phyloP scores from a whole-genome alignment of 2,329 filamentous ascomycete genomes.

The Macrophomina phaseolina region DNA sequence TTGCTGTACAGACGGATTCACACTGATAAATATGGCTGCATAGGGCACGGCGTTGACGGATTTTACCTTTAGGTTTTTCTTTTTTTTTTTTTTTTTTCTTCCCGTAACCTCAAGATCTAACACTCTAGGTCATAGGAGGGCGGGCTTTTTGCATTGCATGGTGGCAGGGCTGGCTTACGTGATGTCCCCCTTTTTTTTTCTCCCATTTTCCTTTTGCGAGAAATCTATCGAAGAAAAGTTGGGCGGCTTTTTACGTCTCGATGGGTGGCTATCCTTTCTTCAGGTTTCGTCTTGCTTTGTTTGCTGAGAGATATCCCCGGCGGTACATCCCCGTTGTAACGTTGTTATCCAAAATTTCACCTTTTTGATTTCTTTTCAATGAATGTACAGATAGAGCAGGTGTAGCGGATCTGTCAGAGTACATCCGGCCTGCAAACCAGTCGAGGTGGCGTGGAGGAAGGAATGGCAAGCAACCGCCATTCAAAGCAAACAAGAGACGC shows the following conservation, averaged over 20 bases:
- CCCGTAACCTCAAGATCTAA: neutral
- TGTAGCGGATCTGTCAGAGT: neutral
- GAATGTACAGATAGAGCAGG: neutral
- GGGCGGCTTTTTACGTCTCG: neutral
- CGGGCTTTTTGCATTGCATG: neutral
- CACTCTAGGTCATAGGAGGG: too few species aligned
- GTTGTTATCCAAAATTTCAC: neutral
- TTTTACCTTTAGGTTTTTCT: neutral
- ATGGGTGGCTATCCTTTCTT: neutral
- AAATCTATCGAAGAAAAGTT: neutral
- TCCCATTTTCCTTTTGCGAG: neutral
- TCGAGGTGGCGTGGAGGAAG: neutral
- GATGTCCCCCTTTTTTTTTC: neutral
- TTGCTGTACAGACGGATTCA: too few species aligned
- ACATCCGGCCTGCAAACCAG: neutral
- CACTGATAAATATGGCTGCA: constrained; percentile 5
- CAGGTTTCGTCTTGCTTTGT: neutral
- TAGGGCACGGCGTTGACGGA: neutral
- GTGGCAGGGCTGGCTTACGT: neutral
- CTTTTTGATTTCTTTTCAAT: neutral
- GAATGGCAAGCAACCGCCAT: constrained; percentile 14
- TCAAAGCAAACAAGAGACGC: neutral
- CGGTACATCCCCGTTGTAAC: neutral
- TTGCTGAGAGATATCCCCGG: neutral
- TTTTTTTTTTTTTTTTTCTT: neutral